Base-by-base conservation (phyloP, 495 filamentous ascomycete species). In the Penicillium waksmanii region DNA sequence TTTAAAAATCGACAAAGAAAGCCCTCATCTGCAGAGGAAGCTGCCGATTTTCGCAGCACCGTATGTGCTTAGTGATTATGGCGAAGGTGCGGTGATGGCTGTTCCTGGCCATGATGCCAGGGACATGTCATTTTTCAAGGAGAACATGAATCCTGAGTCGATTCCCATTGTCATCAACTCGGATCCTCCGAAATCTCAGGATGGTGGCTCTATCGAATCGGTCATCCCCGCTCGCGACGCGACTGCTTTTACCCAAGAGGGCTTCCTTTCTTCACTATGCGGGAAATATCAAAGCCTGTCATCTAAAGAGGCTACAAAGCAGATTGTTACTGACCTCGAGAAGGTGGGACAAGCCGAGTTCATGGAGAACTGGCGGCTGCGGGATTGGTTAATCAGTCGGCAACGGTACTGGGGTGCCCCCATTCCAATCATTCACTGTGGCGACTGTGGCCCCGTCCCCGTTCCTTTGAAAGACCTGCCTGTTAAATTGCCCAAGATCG, bases 331-430 rank as follows among this genome's bases (percentile, higher is more conserved):
- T 12, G 76, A 83, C 46, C 83, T 94, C 3, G 63, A 75, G 15
- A 55, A 67, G 15, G 67, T 77, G 46, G 84, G 82, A 5, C 68
- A 77, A 8, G 89, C 85, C 1, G 78, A 85, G 40, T 74, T 75
- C 19, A 79, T 81, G 6, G 86, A 89, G 46, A 89, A 83, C 46
- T 93, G 91, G 90, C 84, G 87, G 19, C 77, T 96, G 25, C 75
- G 90, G 54, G 92, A 96, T 66, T 96, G 92, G 92, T 71, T 96
- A 53, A 87, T 96, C 56, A 94, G 90, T 63, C 82, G 92, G 19
- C 92, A 96, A 68, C 80, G 92, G 53, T 96, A 95, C 69, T 96
- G 92, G 92, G 92, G 92, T 2, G 85, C 91, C 3, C 92, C 92
- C 1, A 96, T 96, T 57, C 92, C 92, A 13, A 91, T 96, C 56